Evolutionary conservation across 345 rosid genomes (phyloP).

Genomic region (Noccaea bulbosa): DNA sequence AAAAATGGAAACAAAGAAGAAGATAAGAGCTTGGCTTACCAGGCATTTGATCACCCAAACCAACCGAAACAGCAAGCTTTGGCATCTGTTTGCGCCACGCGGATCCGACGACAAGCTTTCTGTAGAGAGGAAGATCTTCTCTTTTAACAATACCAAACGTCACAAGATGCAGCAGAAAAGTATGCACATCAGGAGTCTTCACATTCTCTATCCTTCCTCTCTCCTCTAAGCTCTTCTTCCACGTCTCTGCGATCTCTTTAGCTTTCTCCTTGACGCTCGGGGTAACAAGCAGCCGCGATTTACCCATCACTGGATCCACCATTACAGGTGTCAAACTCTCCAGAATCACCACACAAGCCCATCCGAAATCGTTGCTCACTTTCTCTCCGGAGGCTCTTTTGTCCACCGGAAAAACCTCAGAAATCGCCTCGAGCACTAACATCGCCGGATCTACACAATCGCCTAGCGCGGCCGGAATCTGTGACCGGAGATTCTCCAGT

Average conservation of each 20-base stretch:
- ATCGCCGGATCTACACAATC: conserved; percentile 92
- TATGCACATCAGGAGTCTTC: conserved; percentile 95
- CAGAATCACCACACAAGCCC: conserved; percentile 92
- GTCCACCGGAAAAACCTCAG: conserved; percentile 93
- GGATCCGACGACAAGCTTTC: conserved; percentile 93
- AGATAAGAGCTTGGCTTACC: conserved; percentile 54
- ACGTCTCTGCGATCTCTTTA: conserved; percentile 77
- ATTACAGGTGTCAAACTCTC: conserved; percentile 89
- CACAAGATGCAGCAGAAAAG: conserved; percentile 93
- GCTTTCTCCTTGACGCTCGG: conserved; percentile 75
- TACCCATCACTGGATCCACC: conserved; percentile 92
- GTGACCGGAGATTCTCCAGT: conserved; percentile 59
- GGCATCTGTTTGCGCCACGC: conserved; percentile 99
- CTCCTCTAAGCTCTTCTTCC: conserved; percentile 92
- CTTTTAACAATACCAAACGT: conserved; percentile 88
- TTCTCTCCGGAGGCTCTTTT: conserved; percentile 53
- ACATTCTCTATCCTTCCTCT: conserved; percentile 92
- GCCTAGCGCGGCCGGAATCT: conserved; percentile 66
- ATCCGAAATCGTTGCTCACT: conserved; percentile 71
- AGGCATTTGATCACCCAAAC: conserved; percentile 90
- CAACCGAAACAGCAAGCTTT: conserved; percentile 91
- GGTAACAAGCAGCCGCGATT: conserved; percentile 74
- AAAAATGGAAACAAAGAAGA: not conserved
- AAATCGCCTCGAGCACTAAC: conserved; percentile 81
- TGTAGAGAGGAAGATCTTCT: conserved; percentile 72